A percentile compares a stretch with the other conserved stretches of the same genome.
These are phyloP conservation scores for Rhinocladiella similis DNA, from an alignment of 2,329 filamentous ascomycete genomes.

Conservation along the genomic window DNA sequence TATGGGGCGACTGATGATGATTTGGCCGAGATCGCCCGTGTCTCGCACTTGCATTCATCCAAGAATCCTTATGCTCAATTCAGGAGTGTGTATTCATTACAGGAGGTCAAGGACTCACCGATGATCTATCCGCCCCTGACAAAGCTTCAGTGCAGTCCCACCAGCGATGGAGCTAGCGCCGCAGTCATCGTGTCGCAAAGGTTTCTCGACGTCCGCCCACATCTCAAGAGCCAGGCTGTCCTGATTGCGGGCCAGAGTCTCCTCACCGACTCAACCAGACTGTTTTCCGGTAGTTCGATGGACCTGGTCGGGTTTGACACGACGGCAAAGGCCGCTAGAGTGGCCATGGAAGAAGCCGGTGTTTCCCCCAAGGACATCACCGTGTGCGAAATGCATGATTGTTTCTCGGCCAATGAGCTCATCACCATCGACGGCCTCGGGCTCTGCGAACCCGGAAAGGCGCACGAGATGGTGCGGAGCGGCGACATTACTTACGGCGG, in stretches of 20 bases:
- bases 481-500: slow-evolving; percentile 91
- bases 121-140: no score
- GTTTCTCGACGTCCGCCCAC: slow-evolving; percentile 83
- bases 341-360: slow-evolving; percentile 71
- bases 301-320: slow-evolving; percentile 88
- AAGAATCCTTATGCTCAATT: no score
- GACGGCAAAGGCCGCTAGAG: slow-evolving; percentile 67
- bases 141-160: slow-evolving; percentile 58
- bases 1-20: no score
- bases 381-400: slow-evolving; percentile 92
- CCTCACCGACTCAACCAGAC: slow-evolving; percentile 74
- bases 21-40: no score
- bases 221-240: slow-evolving; percentile 77
- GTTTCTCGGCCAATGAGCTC: slow-evolving; percentile 94
- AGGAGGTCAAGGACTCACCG: no score
- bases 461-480: slow-evolving; percentile 80
- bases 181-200: slow-evolving; percentile 83
- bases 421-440: slow-evolving; percentile 82
- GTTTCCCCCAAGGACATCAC: slow-evolving; percentile 66
- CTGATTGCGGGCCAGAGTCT: slow-evolving; percentile 86
- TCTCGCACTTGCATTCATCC: no score
- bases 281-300: slow-evolving; percentile 76
- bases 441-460: slow-evolving; percentile 73
- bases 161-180: slow-evolving; percentile 86
- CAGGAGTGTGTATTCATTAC: no score